A percentile compares a stretch with the other conserved stretches of the same genome.
phyloP scores from a whole-genome alignment of 2,329 filamentous ascomycete genomes.

The Sordariomycetes sp. region DNA sequence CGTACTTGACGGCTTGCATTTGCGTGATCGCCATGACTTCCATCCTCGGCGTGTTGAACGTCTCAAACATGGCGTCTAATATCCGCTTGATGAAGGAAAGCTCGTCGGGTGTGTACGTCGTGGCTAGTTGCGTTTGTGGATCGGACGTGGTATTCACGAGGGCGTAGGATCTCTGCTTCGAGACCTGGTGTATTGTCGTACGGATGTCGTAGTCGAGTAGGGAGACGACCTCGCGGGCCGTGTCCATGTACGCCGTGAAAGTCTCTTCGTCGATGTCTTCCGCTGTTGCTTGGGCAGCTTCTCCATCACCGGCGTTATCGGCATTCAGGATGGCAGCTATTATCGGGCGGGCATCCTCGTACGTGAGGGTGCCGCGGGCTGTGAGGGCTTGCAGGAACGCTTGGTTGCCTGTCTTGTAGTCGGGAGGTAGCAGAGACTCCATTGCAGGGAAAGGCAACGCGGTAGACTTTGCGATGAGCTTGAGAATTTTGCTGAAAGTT shows the following conservation, averaged over 20 bases:
- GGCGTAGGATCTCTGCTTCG: slow-evolving; percentile 62
- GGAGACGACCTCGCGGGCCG: slow-evolving; percentile 63
- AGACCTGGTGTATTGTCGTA: slow-evolving; percentile 58
- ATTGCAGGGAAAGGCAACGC: no score
- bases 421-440: slow-evolving; percentile 18
- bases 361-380: slow-evolving; percentile 67
- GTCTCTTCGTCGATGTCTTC: slow-evolving; percentile 59
- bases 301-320: slow-evolving; percentile 40
- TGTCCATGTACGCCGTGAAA: slow-evolving; percentile 59
- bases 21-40: slow-evolving; percentile 77
- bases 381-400: slow-evolving; percentile 89
- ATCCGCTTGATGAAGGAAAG: slow-evolving; percentile 82
- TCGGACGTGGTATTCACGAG: slow-evolving; percentile 87
- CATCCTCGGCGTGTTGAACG: slow-evolving; percentile 67
- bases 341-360: slow-evolving; percentile 41
- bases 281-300: slow-evolving; percentile 43
- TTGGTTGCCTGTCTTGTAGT: slow-evolving; percentile 58
- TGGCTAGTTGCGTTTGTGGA: slow-evolving; percentile 77
- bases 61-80: slow-evolving; percentile 87
- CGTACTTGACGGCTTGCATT: slow-evolving; percentile 69
- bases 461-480: no score
- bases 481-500: no score
- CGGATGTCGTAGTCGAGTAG: slow-evolving; percentile 85
- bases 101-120: slow-evolving; percentile 70
- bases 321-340: slow-evolving; percentile 68